These are phyloP conservation scores for Mycena sanguinolenta DNA, from an alignment of 768 basidiomycete species.

Conservation along the genomic window DNA sequence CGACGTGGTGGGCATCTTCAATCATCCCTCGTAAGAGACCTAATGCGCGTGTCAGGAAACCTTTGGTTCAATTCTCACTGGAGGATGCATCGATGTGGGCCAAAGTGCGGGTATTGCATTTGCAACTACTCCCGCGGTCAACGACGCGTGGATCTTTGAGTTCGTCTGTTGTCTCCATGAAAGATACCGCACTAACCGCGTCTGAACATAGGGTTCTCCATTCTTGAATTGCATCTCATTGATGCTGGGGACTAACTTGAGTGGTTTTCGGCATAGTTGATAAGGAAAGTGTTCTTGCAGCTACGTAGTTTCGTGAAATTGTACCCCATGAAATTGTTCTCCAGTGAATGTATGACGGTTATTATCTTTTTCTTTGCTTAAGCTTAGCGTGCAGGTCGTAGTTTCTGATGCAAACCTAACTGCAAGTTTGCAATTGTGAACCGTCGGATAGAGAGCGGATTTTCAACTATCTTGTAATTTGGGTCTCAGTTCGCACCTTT, in stretches of 20 bases:
- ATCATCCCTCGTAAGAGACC: not conserved
- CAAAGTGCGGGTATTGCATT: conserved; percentile 6
- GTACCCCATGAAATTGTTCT: too few relatives aligned
- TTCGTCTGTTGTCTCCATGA: conserved; percentile 14
- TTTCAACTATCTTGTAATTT: too few relatives aligned
- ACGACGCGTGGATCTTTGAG: conserved; percentile 25
- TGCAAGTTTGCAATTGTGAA: too few relatives aligned
- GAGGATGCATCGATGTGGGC: conserved; percentile 1
- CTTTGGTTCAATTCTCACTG: not conserved
- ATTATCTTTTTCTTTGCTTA: too few relatives aligned
- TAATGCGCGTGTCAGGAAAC: conserved; percentile 8
- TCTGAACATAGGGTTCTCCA: not conserved
- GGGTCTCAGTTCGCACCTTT: too few relatives aligned
- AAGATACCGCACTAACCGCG: not conserved
- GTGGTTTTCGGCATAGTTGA: not conserved
- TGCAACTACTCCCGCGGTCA: not conserved
- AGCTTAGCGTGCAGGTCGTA: too few relatives aligned
- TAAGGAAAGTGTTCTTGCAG: too few relatives aligned
- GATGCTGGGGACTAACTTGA: not conserved
- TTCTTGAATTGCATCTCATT: not conserved
- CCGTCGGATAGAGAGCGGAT: too few relatives aligned
- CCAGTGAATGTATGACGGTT: too few relatives aligned
- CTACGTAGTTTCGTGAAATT: too few relatives aligned
- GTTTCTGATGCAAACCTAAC: too few relatives aligned
- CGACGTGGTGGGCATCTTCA: conserved; percentile 5